Conservation (phyloP, 164 flowering plant genomes). For the Kingdonia uniflora region DNA sequence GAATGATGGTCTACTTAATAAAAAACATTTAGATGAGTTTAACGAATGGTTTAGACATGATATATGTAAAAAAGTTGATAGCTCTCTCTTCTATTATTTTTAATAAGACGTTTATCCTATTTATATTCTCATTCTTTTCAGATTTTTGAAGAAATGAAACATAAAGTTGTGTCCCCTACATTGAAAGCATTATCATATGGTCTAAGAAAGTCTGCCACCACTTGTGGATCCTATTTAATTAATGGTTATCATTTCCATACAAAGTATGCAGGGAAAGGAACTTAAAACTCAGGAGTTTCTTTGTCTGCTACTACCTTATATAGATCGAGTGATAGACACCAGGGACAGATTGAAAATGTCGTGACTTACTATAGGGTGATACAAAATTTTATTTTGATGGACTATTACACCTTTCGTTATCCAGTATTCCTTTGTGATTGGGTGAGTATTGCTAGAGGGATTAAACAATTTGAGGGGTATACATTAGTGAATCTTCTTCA, state of each 20-base stretch:
- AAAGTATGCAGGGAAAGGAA: background rate
- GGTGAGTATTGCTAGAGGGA: background rate
- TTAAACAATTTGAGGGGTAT: background rate
- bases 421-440: background rate
- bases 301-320: background rate
- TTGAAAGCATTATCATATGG: background rate
- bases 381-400: background rate
- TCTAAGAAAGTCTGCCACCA: no score
- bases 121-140: background rate
- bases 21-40: background rate
- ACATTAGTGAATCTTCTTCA: constrained; percentile 1
- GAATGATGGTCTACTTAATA: background rate
- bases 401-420: background rate
- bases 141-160: no score
- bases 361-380: background rate
- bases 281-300: background rate
- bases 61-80: background rate
- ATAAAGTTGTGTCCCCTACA: background rate
- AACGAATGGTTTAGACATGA: background rate
- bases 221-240: background rate
- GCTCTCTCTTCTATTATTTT: background rate
- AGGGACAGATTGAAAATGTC: background rate
- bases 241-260: constrained; percentile 1
- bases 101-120: background rate
- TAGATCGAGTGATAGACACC: background rate